Conservation (phyloP, 495 filamentous ascomycete genomes). For the Neurospora sp. region DNA sequence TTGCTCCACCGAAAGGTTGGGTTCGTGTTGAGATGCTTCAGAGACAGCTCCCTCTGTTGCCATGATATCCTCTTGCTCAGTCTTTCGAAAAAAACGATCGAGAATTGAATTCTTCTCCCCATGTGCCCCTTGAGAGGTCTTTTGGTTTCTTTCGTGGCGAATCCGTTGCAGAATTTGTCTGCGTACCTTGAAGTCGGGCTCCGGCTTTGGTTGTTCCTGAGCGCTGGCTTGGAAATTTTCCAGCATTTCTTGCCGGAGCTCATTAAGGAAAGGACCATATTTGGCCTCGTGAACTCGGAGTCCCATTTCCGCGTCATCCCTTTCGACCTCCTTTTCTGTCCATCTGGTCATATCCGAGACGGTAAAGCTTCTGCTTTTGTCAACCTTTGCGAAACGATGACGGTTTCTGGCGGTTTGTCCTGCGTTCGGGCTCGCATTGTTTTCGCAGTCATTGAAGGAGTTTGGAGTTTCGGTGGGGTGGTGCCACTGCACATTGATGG, state of each 20-base stretch:
- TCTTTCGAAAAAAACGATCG: neutral
- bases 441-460: neutral
- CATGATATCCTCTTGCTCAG: neutral
- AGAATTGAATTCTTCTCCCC: neutral
- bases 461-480: neutral
- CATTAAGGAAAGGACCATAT: slow-evolving; percentile 9
- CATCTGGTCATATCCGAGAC: neutral
- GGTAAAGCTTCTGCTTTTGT: neutral
- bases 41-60: neutral
- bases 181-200: neutral
- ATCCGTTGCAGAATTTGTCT: neutral
- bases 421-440: neutral
- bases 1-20: neutral
- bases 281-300: slow-evolving; percentile 6
- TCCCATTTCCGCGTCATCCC: slow-evolving; percentile 14
- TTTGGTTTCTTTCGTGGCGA: neutral
- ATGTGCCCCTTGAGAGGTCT: neutral
- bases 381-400: neutral
- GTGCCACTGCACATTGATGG: slow-evolving; percentile 1
- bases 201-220: neutral
- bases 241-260: slow-evolving; percentile 6
- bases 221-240: neutral
- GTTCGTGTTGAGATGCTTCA: neutral
- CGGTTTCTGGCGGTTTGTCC: neutral
- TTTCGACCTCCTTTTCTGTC: slow-evolving; percentile 2